phyloP scores from a whole-genome alignment of 2,329 filamentous ascomycete species.

The Phaeosphaeriaceae sp. region DNA sequence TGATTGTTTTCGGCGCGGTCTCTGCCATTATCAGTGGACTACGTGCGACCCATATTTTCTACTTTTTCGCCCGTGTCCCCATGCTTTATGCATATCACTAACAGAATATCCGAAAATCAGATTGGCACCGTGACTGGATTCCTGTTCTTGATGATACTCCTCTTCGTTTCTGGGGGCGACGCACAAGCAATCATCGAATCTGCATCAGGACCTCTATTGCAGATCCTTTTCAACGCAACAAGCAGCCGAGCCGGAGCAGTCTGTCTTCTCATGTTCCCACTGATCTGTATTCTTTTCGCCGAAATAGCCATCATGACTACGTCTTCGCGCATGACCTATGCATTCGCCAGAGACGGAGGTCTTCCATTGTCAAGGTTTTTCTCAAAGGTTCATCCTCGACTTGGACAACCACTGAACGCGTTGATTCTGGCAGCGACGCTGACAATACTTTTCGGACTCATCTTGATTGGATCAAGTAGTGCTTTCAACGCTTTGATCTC shows the following conservation, averaged over 20 bases:
- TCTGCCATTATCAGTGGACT: no score
- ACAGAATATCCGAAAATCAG: no score
- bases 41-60: no score
- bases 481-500: constrained; percentile 77
- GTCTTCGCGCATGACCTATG: constrained; percentile 70
- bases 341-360: constrained; percentile 71
- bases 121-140: constrained; percentile 70
- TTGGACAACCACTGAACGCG: constrained; percentile 72
- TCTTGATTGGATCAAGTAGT: constrained; percentile 71
- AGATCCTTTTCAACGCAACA: constrained; percentile 70
- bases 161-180: constrained; percentile 67
- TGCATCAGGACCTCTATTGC: constrained; percentile 64
- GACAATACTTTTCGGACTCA: constrained; percentile 72
- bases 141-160: constrained; percentile 67
- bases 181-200: constrained; percentile 63
- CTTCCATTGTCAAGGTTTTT: constrained; percentile 68
- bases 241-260: constrained; percentile 66
- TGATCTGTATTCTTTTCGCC: constrained; percentile 70
- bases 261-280: constrained; percentile 71
- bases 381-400: constrained; percentile 64
- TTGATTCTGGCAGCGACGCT: constrained; percentile 66
- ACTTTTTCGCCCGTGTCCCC: no score
- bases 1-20: no score
- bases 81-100: no score
- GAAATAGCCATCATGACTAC: constrained; percentile 71